Evolutionary conservation across 2,329 filamentous ascomycete species (phyloP).

Genomic region (Colletotrichum euphorbiae): DNA sequence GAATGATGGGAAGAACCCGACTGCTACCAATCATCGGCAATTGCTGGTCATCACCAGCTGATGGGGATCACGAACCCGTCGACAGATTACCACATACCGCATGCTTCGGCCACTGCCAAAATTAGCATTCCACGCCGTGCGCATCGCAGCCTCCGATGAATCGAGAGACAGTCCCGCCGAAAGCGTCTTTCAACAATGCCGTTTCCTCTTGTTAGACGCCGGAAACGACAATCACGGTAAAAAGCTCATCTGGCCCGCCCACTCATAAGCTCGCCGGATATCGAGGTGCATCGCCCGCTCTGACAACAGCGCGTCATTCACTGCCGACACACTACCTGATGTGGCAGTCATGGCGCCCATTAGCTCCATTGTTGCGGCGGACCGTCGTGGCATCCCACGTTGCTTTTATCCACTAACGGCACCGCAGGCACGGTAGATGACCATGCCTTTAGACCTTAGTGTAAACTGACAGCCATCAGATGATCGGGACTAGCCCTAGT

Average conservation of each 20-base stretch:
- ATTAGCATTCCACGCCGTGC: constrained; percentile 16
- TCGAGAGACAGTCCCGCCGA: neutral
- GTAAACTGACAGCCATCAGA: constrained; percentile 35
- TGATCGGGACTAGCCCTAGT: constrained; percentile 39
- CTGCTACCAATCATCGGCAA: constrained; percentile 17
- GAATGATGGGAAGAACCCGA: constrained; percentile 14
- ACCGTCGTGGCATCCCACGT: constrained; percentile 33
- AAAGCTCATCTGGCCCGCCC: constrained; percentile 1
- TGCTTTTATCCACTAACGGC: constrained; percentile 38
- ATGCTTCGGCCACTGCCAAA: constrained; percentile 4
- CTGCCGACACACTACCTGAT: constrained; percentile 34
- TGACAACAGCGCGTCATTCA: constrained; percentile 33
- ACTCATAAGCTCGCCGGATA: constrained; percentile 13
- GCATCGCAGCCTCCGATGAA: constrained; percentile 7
- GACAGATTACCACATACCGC: constrained; percentile 6
- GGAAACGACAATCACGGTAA: constrained; percentile 10
- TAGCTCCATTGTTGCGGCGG: constrained; percentile 37
- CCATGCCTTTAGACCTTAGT: constrained; percentile 27
- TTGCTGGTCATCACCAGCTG: constrained; percentile 20
- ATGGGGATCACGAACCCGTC: constrained; percentile 16
- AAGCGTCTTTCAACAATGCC: constrained; percentile 4
- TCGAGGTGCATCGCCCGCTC: constrained; percentile 34
- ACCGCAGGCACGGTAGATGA: constrained; percentile 36
- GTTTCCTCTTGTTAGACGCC: constrained; percentile 4
- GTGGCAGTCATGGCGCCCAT: constrained; percentile 37